Evolutionary conservation across 129 eudicot genomes (phyloP), one percentile per base, ranked within the genome.

Genomic region (Escallonia herrerae): DNA sequence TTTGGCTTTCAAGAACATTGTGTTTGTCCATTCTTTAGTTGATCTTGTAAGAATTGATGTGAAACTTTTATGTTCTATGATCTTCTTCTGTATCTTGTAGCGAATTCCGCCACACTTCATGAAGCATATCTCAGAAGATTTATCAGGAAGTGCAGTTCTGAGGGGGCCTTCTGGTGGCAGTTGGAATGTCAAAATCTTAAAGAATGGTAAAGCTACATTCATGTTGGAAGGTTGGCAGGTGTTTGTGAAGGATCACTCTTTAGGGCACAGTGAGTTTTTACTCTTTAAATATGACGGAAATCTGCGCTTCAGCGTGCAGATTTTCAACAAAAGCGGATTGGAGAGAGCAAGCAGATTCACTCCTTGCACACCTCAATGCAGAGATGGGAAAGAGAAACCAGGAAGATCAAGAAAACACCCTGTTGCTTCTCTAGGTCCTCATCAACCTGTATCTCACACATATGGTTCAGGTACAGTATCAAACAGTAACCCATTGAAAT

Each of bases 241-340:
- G 3, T 71, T 79, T 38, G 49, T 58, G 33, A 42, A n/a, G 49
- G 8, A 43, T 37, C 62, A 79, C 56, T 46, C 4, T 1, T 10
- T 79, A 15, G 58, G 58, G 3, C 6, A 54, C 0, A 2, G 6
- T 0, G 76, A 74, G 6, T 59, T 15, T 41, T 37, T 74, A 22
- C 7, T 74, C 58, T 79, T 79, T 66, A 60, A 13, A 10, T 74
- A 70, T 61, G 74, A 74, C 15, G 84, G 84, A 39, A 11, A 49
- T 3, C n/a, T 61, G 60, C 39, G 58, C 4, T 79, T 79, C 66
- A 63, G 40, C 45, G 73, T 74, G 40, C 62, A 39, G 12, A 65
- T 79, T 40, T 74, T 57, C 9, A 46, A 61, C 46, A 44, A 46
- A 15, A 58, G 15, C 9, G 80, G 80, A 4, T 44, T 62, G 11